Conservation (phyloP, 2,329 filamentous ascomycete genomes). For the Pestalotiopsis fici region DNA sequence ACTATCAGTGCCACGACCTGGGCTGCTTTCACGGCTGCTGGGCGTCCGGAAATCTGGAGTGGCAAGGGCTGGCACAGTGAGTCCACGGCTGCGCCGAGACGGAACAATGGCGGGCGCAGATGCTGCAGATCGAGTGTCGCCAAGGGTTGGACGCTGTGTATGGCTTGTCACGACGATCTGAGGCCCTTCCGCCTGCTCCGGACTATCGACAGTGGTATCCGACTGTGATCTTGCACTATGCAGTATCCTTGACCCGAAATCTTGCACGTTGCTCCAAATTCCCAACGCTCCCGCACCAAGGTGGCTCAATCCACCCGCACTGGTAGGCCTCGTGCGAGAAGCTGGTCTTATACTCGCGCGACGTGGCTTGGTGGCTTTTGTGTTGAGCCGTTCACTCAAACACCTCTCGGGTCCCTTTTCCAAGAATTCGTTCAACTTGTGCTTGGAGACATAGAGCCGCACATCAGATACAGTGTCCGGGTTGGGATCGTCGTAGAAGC, state of each 20-base stretch:
- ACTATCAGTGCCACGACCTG: constrained; percentile 20
- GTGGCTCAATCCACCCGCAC: background rate
- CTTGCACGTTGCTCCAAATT: constrained; percentile 27
- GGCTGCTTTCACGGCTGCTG: constrained; percentile 27
- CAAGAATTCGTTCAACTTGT: constrained; percentile 56
- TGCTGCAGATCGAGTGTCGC: constrained; percentile 19
- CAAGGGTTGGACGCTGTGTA: constrained; percentile 26
- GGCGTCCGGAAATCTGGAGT: constrained; percentile 28
- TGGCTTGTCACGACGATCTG: constrained; percentile 39
- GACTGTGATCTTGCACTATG: constrained; percentile 1
- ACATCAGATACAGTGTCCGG: constrained; percentile 37
- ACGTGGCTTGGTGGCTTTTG: constrained; percentile 25
- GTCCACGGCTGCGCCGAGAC: constrained; percentile 25
- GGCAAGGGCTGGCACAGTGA: constrained; percentile 32
- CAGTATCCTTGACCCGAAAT: constrained; percentile 26
- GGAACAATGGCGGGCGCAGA: constrained; percentile 15
- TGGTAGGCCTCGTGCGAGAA: background rate
- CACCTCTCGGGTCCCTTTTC: constrained; percentile 56
- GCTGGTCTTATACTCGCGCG: constrained; percentile 6
- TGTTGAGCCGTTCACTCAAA: constrained; percentile 51
- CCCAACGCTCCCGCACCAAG: constrained; percentile 18
- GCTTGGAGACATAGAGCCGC: constrained; percentile 51
- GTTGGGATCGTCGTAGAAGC: constrained; percentile 60
- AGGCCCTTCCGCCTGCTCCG: constrained; percentile 21
- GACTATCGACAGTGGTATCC: background rate